phyloP scores from a whole-genome alignment of 169 alveolate species.

The Plasmodium knowlesi region DNA sequence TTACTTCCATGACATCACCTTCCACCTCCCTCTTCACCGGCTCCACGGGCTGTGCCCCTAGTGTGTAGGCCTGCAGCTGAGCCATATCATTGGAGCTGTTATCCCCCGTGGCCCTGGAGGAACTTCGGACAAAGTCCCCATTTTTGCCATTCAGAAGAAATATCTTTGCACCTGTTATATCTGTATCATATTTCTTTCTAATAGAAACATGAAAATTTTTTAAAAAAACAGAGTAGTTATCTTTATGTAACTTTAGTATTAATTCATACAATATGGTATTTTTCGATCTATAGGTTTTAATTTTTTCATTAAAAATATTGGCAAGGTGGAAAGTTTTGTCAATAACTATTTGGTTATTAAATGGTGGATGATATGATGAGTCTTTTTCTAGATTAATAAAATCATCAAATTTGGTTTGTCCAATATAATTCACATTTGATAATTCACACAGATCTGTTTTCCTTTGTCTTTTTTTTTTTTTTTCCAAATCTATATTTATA shows the following conservation, averaged over 20 bases:
- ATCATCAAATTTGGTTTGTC: slow-evolving; percentile 32
- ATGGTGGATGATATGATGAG: neutral
- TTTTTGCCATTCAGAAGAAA: slow-evolving; percentile 4
- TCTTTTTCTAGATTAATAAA: slow-evolving; percentile 36
- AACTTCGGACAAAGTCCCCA: neutral
- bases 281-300: slow-evolving; percentile 68
- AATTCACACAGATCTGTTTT: slow-evolving; percentile 39
- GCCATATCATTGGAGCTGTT: neutral
- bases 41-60: too few species aligned
- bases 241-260: slow-evolving; percentile 50
- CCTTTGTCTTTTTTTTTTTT: slow-evolving; percentile 27
- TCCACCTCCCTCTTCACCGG: too few species aligned
- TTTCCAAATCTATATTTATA: slow-evolving; percentile 12
- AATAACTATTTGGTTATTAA: slow-evolving; percentile 52
- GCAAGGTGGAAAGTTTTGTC: slow-evolving; percentile 51
- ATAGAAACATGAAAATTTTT: slow-evolving; percentile 31
- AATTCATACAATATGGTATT: slow-evolving; percentile 58
- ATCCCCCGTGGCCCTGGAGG: neutral
- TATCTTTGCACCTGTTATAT: slow-evolving; percentile 31
- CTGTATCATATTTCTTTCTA: slow-evolving; percentile 22
- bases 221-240: slow-evolving; percentile 55
- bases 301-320: slow-evolving; percentile 59
- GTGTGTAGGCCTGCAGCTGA: neutral
- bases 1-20: neutral
- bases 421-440: slow-evolving; percentile 31